Percentiles rank a stretch among this genome's conserved stretches.
These are phyloP conservation scores for Vaccinium darrowii DNA, from an alignment of 148 eudicot genomes.

Conservation along the genomic window DNA sequence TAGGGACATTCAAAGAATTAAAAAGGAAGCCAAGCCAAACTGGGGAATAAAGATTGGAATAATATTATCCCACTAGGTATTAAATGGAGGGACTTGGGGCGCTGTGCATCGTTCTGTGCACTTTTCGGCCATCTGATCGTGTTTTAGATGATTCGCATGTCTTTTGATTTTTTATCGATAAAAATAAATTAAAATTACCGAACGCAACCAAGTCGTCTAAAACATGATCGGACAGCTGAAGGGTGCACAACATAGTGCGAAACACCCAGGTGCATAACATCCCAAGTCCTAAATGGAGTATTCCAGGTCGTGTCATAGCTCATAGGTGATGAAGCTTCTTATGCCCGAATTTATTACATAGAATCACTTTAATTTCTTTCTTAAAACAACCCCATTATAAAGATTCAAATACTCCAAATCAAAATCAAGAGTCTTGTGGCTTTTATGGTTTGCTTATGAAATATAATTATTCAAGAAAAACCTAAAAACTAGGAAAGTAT, in stretches of 20 bases:
- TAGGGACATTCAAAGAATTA: neutral
- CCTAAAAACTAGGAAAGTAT: too few relatives aligned
- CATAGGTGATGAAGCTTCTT: neutral
- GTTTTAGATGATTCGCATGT: neutral
- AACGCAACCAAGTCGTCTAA: too few relatives aligned
- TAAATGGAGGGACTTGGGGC: neutral
- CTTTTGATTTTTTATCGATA: too few relatives aligned
- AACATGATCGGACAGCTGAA: too few relatives aligned
- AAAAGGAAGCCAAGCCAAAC: neutral
- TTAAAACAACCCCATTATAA: neutral
- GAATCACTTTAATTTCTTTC: neutral
- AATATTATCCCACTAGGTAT: neutral
- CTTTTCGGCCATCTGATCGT: too few relatives aligned
- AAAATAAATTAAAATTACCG: too few relatives aligned
- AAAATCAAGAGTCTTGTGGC: neutral
- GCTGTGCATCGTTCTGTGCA: too few relatives aligned
- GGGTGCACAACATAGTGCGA: too few relatives aligned
- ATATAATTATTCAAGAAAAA: neutral
- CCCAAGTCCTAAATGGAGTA: neutral
- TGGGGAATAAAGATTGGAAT: neutral
- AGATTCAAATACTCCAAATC: neutral
- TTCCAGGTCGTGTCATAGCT: neutral
- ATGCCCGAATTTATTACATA: neutral
- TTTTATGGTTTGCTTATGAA: too few relatives aligned
- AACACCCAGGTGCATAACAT: too few relatives aligned